Evolutionary conservation across 2,329 filamentous ascomycete species (phyloP).

Genomic region (Aspergillus udagawae): DNA sequence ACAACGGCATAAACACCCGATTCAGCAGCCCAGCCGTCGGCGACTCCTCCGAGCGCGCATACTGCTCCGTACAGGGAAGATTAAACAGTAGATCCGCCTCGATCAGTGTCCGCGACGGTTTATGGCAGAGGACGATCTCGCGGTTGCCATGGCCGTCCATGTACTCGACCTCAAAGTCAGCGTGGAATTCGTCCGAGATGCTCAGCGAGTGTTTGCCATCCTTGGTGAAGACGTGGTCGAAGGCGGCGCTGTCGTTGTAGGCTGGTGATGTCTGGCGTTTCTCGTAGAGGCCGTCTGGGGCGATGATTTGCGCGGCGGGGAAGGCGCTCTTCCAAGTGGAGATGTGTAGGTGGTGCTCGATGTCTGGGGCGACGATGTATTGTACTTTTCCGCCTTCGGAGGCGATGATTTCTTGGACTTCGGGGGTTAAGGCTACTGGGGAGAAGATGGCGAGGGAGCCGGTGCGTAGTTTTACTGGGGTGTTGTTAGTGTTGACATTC

Average conservation of each 20-base stretch:
- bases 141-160: slow-evolving; percentile 74
- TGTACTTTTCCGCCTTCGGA: slow-evolving; percentile 63
- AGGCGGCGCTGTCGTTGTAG: slow-evolving; percentile 56
- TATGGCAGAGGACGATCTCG: slow-evolving; percentile 82
- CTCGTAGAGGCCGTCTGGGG: slow-evolving; percentile 73
- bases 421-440: slow-evolving; percentile 75
- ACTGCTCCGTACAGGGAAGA: slow-evolving; percentile 80
- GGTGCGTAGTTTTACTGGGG: slow-evolving; percentile 66
- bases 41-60: slow-evolving; percentile 52
- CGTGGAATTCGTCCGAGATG: slow-evolving; percentile 73
- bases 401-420: slow-evolving; percentile 60
- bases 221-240: slow-evolving; percentile 63
- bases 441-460: slow-evolving; percentile 84
- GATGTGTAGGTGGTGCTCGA: slow-evolving; percentile 92
- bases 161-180: slow-evolving; percentile 80
- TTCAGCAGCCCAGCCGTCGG: slow-evolving; percentile 55
- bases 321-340: slow-evolving; percentile 76
- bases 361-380: slow-evolving; percentile 82
- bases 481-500: background rate
- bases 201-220: slow-evolving; percentile 48
- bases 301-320: slow-evolving; percentile 73
- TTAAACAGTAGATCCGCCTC: slow-evolving; percentile 91
- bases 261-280: slow-evolving; percentile 62
- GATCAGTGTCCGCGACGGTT: slow-evolving; percentile 72
- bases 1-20: slow-evolving; percentile 54